A percentile compares a stretch with the other conserved stretches of the same genome.
phyloP scores from a whole-genome alignment of 1,139 yeast species.

The Pichia sp. region DNA sequence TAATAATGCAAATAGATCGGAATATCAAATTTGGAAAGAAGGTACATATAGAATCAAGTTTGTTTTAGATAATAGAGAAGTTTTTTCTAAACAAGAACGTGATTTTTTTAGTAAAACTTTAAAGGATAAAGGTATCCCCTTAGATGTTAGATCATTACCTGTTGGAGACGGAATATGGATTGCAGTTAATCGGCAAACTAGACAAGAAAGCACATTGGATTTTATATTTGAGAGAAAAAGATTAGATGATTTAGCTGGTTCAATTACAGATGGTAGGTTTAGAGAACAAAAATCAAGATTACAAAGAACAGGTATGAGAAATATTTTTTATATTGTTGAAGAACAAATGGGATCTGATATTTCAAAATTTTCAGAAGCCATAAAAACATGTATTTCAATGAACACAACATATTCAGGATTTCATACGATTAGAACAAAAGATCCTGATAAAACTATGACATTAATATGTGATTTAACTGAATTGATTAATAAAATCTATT shows the following conservation, averaged over 20 bases:
- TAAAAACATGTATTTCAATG: constrained; percentile 72
- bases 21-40: constrained; percentile 44
- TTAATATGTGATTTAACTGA: constrained; percentile 56
- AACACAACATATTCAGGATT: constrained; percentile 64
- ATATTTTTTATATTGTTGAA: constrained; percentile 78
- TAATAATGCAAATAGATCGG: constrained; percentile 2
- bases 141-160: constrained; percentile 55
- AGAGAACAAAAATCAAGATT: constrained; percentile 80
- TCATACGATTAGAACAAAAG: constrained; percentile 60
- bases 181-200: constrained; percentile 56
- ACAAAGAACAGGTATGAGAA: constrained; percentile 57
- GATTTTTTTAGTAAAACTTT: constrained; percentile 58
- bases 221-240: constrained; percentile 84
- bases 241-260: constrained; percentile 73
- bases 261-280: constrained; percentile 84
- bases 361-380: constrained; percentile 51
- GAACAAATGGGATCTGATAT: constrained; percentile 49
- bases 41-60: constrained; percentile 53
- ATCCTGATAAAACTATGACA: constrained; percentile 68
- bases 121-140: constrained; percentile 41
- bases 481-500: constrained; percentile 38
- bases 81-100: constrained; percentile 54
- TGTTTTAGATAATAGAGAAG: constrained; percentile 77
- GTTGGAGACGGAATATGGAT: constrained; percentile 92
- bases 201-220: constrained; percentile 64